phyloP scores from a whole-genome alignment of 1,139 yeast species.

The Hansenula lynferdii region DNA sequence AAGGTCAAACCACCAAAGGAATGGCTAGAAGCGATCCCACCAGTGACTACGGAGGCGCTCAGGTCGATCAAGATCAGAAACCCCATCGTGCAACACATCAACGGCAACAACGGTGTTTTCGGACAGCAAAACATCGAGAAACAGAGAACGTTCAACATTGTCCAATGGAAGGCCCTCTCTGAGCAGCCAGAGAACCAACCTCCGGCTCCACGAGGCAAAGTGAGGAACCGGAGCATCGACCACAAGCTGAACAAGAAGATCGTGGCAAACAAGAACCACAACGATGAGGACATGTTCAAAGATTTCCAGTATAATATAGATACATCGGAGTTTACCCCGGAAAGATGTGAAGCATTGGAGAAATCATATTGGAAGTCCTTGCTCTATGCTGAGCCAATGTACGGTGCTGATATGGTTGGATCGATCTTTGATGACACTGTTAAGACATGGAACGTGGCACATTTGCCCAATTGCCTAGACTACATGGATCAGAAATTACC shows the following conservation, averaged over 20 bases:
- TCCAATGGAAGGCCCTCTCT: slow-evolving; percentile 69
- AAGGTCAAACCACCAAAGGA: slow-evolving; percentile 75
- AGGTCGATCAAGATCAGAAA: slow-evolving; percentile 47
- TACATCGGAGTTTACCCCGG: slow-evolving; percentile 47
- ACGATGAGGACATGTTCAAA: slow-evolving; percentile 22
- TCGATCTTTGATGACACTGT: slow-evolving; percentile 52
- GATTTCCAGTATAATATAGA: slow-evolving; percentile 45
- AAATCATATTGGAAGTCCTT: slow-evolving; percentile 71
- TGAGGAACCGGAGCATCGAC: slow-evolving; percentile 22
- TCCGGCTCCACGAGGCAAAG: slow-evolving; percentile 49
- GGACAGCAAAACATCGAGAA: slow-evolving; percentile 71
- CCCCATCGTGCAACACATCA: slow-evolving; percentile 75
- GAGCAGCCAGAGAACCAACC: slow-evolving; percentile 55
- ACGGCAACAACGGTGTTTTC: slow-evolving; percentile 62
- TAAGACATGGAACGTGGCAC: slow-evolving; percentile 70
- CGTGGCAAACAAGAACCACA: slow-evolving; percentile 15
- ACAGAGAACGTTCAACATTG: slow-evolving; percentile 54
- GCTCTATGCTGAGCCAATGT: slow-evolving; percentile 74
- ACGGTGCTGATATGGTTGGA: slow-evolving; percentile 87
- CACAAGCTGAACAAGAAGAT: slow-evolving; percentile 14
- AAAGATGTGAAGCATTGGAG: slow-evolving; percentile 63
- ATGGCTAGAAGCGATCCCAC: slow-evolving; percentile 46
- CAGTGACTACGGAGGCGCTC: slow-evolving; percentile 27
- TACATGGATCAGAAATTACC: slow-evolving; percentile 66
- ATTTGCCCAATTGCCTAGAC: slow-evolving; percentile 67